These are phyloP conservation scores for Geotrichum citri-aurantii DNA, from an alignment of 1,139 yeast genomes.

Conservation along the genomic window DNA sequence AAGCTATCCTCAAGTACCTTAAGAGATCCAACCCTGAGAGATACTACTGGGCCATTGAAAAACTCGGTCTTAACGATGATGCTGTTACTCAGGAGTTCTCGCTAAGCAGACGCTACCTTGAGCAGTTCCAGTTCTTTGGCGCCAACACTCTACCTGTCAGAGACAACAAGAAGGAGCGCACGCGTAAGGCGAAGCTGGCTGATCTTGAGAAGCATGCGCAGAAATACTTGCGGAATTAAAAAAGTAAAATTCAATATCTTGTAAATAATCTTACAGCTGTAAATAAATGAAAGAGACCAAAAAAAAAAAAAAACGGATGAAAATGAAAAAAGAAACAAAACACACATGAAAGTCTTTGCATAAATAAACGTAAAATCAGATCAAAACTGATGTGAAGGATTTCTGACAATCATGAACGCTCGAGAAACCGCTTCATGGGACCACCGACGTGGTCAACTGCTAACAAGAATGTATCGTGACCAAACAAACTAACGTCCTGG, in stretches of 20 bases:
- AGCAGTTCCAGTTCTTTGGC: conserved; percentile 81
- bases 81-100: conserved; percentile 75
- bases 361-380: background rate
- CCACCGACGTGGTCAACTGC: conserved; percentile 75
- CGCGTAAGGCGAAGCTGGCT: conserved; percentile 27
- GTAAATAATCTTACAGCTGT: background rate
- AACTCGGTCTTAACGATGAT: conserved; percentile 80
- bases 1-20: conserved; percentile 71
- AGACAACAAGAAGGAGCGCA: conserved; percentile 30
- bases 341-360: background rate
- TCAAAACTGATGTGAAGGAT: background rate
- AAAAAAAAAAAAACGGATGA: background rate
- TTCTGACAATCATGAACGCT: conserved; percentile 17
- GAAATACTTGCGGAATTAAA: conserved; percentile 17
- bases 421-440: conserved; percentile 62
- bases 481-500: conserved; percentile 69
- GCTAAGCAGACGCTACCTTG: conserved; percentile 78
- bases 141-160: conserved; percentile 34
- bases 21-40: conserved; percentile 72
- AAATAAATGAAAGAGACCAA: background rate
- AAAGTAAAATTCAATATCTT: background rate
- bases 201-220: conserved; percentile 31
- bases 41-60: conserved; percentile 80
- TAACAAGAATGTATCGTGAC: conserved; percentile 84
- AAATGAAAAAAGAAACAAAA: background rate